phyloP scores from a whole-genome alignment of 1,139 yeast species.

The Pneumocystis jirovecii region DNA sequence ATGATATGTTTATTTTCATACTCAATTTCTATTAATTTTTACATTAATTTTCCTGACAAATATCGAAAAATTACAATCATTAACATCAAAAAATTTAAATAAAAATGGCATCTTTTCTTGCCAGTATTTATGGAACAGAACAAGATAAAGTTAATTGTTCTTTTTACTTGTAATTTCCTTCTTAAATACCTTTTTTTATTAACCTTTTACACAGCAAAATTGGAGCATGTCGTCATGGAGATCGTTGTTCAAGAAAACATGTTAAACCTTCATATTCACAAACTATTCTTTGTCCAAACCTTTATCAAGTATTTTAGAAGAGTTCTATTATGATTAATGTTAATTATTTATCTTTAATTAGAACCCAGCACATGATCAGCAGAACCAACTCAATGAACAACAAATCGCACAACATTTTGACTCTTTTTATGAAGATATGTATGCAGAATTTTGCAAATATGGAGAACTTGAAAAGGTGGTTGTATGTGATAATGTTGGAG shows the following conservation, averaged over 20 bases:
- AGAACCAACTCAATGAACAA: slow-evolving; percentile 19
- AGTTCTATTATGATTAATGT: too few relatives aligned
- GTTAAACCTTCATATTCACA: slow-evolving; percentile 52
- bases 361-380: slow-evolving; percentile 35
- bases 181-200: slow-evolving; percentile 12
- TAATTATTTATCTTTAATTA: not conserved
- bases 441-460: slow-evolving; percentile 43
- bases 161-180: not conserved
- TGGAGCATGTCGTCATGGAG: slow-evolving; percentile 92
- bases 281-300: slow-evolving; percentile 51
- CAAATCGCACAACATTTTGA: slow-evolving; percentile 44
- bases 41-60: not conserved
- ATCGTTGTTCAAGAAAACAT: slow-evolving; percentile 69
- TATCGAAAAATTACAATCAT: not conserved
- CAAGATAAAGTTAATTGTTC: slow-evolving; percentile 27
- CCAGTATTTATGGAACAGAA: slow-evolving; percentile 30
- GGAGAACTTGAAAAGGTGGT: slow-evolving; percentile 52
- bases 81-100: not conserved
- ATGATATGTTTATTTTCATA: too few relatives aligned
- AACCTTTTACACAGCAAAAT: slow-evolving; percentile 59
- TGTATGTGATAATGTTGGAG: slow-evolving; percentile 72
- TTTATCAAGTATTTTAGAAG: slow-evolving; percentile 32
- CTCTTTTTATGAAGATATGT: slow-evolving; percentile 59
- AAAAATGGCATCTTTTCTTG: slow-evolving; percentile 26
- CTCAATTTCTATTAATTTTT: too few relatives aligned